Conservation (phyloP, 306 rosid species). For the Vicia villosa region DNA sequence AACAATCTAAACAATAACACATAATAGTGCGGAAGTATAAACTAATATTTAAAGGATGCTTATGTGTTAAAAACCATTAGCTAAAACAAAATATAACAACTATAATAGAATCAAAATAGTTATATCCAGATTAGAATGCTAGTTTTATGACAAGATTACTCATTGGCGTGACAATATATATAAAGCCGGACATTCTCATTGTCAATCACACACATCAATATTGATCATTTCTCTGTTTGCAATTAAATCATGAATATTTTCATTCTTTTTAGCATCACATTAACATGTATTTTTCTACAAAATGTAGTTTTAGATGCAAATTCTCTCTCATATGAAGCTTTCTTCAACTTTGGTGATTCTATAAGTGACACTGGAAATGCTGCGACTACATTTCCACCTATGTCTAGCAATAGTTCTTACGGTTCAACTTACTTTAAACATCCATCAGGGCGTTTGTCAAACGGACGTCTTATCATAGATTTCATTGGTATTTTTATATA, state of each 20-base stretch:
- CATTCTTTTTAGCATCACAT: neutral
- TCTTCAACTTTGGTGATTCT: conserved; percentile 55
- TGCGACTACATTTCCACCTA: neutral
- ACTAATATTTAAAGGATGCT: too few species aligned
- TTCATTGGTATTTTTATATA: conserved; percentile 41
- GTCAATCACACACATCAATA: too few species aligned
- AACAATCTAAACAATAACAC: too few species aligned
- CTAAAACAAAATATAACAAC: too few species aligned
- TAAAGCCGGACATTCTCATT: too few species aligned
- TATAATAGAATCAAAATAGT: too few species aligned
- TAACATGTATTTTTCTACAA: neutral
- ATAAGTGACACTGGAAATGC: conserved; percentile 56
- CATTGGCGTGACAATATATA: too few species aligned
- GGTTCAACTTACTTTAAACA: conserved; percentile 46
- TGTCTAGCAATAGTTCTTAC: conserved; percentile 38
- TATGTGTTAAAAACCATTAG: too few species aligned
- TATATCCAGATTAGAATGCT: too few species aligned
- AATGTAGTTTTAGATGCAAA: neutral
- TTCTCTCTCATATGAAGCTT: conserved; percentile 35
- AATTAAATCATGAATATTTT: neutral
- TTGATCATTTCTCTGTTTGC: too few species aligned
- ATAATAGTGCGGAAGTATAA: too few species aligned
- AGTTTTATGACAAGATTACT: too few species aligned
- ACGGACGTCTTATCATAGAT: conserved; percentile 53
- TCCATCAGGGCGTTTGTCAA: conserved; percentile 40